Base-by-base conservation (phyloP, 1,139 yeast genomes). In the Suhomyces bolitotheri region DNA sequence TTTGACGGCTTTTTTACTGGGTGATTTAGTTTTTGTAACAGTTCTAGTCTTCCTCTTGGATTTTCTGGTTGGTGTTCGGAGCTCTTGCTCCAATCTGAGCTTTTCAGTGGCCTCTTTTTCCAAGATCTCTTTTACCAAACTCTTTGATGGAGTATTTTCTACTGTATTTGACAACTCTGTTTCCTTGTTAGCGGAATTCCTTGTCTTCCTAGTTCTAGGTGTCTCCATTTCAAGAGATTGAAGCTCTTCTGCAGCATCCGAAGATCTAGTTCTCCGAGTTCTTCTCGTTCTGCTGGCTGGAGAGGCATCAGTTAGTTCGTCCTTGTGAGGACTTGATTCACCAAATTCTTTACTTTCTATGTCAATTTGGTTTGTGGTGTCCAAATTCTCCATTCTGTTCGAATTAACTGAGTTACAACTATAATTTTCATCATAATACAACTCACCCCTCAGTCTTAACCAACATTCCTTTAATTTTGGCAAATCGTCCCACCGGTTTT, bases 401-500 rank as follows among this genome's bases (percentile, higher is more conserved):
- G 36, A 28, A n/a, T 28, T 21, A 15, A 33, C 24, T 4, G 37
- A 29, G 10, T 19, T 25, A 4, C 21, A 21, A 4, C 25, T n/a
- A 17, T 34, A 34, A 4, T 34, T 29, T 12, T 33, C 32, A 15
- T 31, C 42, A 20, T 16, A 26, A 8, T 29, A 35, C 9, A 31
- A 22, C 10, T 29, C 38, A 1, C 29, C 41, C 19, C 42, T 35
- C 7, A 32, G 34, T 21, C 37, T 36, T 5, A 38, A 34, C 46
- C 50, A 47, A 12, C 29, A 33, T 11, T 38, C 33, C 16, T 38
- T 45, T 29, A 46, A 33, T 6, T 34, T 25, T 5, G 53, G 53
- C 11, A 53, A 36, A 7, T 38, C 29, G 4, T 41, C 46, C 51
- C 51, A 55, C 14, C 33, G 40, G 12, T 37, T 41, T 20, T 31